phyloP scores from a whole-genome alignment of 352 stramenopile genomes.

The Pythium sp. region DNA sequence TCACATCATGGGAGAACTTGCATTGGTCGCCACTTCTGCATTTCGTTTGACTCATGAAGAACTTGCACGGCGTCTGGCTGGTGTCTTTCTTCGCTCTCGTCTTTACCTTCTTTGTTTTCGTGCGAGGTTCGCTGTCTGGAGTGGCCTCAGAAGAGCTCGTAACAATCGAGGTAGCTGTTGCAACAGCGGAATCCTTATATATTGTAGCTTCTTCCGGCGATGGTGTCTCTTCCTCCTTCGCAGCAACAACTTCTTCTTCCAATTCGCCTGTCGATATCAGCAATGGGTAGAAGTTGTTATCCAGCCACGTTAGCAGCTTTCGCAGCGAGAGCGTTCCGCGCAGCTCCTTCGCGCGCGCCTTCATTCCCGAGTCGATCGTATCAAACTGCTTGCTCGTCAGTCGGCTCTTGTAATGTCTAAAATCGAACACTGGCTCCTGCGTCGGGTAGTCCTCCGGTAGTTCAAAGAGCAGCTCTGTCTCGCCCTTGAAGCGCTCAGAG shows the following conservation, averaged over 20 bases:
- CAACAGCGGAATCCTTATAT: background rate
- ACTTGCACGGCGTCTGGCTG: constrained; percentile 35
- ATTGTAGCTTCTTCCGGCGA: background rate
- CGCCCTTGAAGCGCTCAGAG: constrained; percentile 42
- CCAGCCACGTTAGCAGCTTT: constrained; percentile 80
- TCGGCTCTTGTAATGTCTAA: constrained; percentile 45
- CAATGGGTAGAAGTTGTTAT: constrained; percentile 70
- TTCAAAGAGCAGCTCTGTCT: constrained; percentile 52
- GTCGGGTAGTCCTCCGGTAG: constrained; percentile 55
- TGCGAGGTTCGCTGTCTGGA: background rate
- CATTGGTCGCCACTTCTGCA: constrained; percentile 64
- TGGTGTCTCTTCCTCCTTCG: constrained; percentile 9
- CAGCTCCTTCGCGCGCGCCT: constrained; percentile 34
- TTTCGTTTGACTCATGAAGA: constrained; percentile 42
- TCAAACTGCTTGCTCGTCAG: constrained; percentile 35
- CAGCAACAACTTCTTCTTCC: background rate
- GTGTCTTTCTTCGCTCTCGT: constrained; percentile 10
- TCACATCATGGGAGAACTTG: constrained; percentile 53
- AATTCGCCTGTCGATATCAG: constrained; percentile 10
- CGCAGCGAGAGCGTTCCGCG: constrained; percentile 51
- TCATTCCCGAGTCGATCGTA: constrained; percentile 35
- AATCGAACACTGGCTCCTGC: constrained; percentile 44
- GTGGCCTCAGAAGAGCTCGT: background rate
- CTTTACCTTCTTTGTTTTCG: background rate
- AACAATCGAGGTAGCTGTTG: background rate